phyloP scores from a whole-genome alignment of 192 early-diverging fungal species.

The Mycoemilia scoparia region DNA sequence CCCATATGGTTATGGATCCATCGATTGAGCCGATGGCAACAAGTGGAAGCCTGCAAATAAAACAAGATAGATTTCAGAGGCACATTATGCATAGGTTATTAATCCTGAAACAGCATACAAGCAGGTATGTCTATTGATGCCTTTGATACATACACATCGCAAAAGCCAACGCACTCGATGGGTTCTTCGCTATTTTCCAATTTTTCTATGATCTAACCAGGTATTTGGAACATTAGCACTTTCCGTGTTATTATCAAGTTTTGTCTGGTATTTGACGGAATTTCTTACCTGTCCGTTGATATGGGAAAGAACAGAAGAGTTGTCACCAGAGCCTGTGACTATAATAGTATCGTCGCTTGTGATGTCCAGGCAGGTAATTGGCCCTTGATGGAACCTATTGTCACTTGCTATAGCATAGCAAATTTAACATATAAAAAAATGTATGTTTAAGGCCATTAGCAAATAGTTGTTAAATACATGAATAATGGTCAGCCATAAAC shows the following conservation, averaged over 20 bases:
- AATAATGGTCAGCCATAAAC: not conserved
- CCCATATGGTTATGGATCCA: constrained; percentile 82
- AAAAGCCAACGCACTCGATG: constrained; percentile 76
- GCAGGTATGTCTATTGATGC: not conserved
- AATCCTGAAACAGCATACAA: not conserved
- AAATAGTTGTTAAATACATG: too few species aligned
- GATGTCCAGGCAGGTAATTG: constrained; percentile 57
- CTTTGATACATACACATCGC: constrained; percentile 24
- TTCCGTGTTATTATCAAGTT: too few species aligned
- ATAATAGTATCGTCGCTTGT: constrained; percentile 57
- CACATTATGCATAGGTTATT: not conserved
- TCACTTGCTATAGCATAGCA: too few species aligned
- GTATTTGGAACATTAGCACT: too few species aligned
- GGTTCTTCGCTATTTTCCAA: constrained; percentile 70
- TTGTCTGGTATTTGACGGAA: not conserved
- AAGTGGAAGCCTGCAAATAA: too few species aligned
- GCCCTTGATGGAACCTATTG: constrained; percentile 66
- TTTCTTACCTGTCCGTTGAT: constrained; percentile 44
- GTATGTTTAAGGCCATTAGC: too few species aligned
- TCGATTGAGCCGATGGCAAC: constrained; percentile 78
- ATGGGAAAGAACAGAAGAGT: constrained; percentile 60
- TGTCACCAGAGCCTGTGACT: constrained; percentile 66
- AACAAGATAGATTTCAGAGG: not conserved
- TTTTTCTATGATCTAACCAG: constrained; percentile 57
- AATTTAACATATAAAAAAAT: not conserved